phyloP scores from a whole-genome alignment of 1,139 yeast genomes.

The Entelexis sorbosivorans region DNA sequence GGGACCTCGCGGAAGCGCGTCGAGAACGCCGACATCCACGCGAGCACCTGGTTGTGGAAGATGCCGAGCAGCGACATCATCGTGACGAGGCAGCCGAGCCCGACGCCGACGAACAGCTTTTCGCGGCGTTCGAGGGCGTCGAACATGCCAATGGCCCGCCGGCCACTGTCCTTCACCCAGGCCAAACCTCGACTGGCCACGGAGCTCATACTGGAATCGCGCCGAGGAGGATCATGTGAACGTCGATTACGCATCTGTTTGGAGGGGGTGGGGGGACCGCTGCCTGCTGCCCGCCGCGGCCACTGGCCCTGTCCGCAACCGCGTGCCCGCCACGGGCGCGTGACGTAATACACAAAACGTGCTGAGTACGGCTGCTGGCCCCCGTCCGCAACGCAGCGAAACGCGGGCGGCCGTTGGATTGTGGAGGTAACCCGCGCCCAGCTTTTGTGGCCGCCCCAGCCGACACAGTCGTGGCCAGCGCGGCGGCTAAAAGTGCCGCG shows the following conservation, averaged over 20 bases:
- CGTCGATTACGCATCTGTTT: not conserved
- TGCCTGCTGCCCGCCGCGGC: too few species aligned
- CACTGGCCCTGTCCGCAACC: too few species aligned
- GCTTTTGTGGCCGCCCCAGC: too few species aligned
- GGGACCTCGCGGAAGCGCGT: constrained; percentile 16
- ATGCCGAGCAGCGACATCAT: constrained; percentile 20
- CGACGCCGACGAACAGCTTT: constrained; percentile 16
- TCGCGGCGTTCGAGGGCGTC: constrained; percentile 22
- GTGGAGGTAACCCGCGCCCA: too few species aligned
- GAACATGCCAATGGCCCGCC: constrained; percentile 15
- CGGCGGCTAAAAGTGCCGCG: too few species aligned
- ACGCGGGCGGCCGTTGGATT: too few species aligned
- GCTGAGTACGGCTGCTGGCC: too few species aligned
- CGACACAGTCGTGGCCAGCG: too few species aligned
- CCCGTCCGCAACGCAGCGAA: too few species aligned
- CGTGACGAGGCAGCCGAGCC: constrained; percentile 18
- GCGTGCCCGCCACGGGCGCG: too few species aligned
- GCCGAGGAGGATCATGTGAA: constrained; percentile 6
- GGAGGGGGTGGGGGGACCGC: too few species aligned
- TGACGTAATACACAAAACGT: too few species aligned
- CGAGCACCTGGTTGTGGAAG: constrained; percentile 23
- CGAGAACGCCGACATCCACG: constrained; percentile 19
- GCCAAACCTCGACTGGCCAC: not conserved
- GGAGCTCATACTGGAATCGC: not conserved
- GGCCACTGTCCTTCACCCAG: constrained; percentile 1